phyloP scores from a whole-genome alignment of 257 asterid species.

The Gentiana straminea region DNA sequence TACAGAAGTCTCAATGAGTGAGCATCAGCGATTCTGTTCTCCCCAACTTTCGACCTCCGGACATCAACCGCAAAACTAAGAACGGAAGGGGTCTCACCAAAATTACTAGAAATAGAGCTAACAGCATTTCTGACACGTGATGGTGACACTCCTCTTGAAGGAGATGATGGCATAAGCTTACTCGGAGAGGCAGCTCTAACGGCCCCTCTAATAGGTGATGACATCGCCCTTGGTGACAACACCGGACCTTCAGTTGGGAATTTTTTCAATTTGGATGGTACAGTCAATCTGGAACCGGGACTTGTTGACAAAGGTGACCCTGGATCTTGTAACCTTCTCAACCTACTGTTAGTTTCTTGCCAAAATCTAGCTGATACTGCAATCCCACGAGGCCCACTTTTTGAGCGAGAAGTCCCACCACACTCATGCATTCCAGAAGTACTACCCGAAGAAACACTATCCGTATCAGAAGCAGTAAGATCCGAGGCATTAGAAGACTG shows the following conservation, averaged over 20 bases:
- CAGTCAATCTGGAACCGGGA: conserved; percentile 49
- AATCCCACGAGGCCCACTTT: conserved; percentile 54
- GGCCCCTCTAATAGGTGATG: conserved; percentile 66
- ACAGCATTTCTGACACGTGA: conserved; percentile 71
- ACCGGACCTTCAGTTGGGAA: conserved; percentile 41
- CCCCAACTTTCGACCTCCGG: conserved; percentile 91
- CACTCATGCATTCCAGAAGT: conserved; percentile 70
- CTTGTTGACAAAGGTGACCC: conserved; percentile 61
- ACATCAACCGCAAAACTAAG: conserved; percentile 93
- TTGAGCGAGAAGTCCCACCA: conserved; percentile 23
- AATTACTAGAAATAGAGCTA: conserved; percentile 60
- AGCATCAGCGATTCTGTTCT: conserved; percentile 70
- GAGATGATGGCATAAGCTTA: conserved; percentile 56
- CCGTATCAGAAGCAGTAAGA: conserved; percentile 77
- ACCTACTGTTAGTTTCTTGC: conserved; percentile 88
- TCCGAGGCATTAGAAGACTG: conserved; percentile 46
- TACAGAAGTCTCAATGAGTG: conserved; percentile 76
- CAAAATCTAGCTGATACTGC: conserved; percentile 76
- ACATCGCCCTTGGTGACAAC: conserved; percentile 57
- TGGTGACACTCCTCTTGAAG: conserved; percentile 56
- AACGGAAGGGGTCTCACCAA: conserved; percentile 75
- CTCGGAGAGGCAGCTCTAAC: conserved; percentile 71
- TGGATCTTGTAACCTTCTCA: conserved; percentile 87
- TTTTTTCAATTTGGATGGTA: conserved; percentile 53
- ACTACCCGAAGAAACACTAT: conserved; percentile 96